These are phyloP conservation scores for Ceriops decandra DNA, from an alignment of 345 rosid genomes.

Conservation along the genomic window DNA sequence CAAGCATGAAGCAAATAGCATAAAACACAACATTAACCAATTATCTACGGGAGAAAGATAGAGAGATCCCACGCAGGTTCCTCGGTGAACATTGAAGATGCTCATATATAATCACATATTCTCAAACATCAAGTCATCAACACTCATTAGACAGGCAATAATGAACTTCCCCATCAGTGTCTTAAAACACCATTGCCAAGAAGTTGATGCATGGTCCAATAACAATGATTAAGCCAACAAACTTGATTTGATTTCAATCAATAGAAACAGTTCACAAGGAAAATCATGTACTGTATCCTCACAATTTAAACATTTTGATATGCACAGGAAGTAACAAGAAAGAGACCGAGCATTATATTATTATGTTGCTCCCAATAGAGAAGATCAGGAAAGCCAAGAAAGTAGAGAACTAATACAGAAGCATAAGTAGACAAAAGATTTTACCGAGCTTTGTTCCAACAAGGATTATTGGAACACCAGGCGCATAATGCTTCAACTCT, in stretches of 20 bases:
- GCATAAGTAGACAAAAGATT: background rate
- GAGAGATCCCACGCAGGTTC: background rate
- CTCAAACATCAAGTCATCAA: background rate
- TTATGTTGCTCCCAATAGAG: background rate
- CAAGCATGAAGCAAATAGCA: background rate
- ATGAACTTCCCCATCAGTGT: background rate
- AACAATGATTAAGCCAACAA: background rate
- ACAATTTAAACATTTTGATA: background rate
- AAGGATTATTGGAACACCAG: slow-evolving; percentile 35
- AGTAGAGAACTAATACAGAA: background rate
- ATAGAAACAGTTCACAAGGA: background rate
- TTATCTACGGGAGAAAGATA: background rate
- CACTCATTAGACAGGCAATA: background rate
- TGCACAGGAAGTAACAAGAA: background rate
- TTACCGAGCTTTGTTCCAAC: slow-evolving; percentile 35
- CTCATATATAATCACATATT: background rate
- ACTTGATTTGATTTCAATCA: background rate
- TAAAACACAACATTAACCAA: background rate
- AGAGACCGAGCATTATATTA: background rate
- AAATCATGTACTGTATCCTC: background rate
- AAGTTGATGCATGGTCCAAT: background rate
- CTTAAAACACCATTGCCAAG: no score
- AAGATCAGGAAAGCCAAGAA: background rate
- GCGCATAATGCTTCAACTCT: slow-evolving; percentile 35
- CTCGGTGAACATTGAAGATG: background rate